Conservation (phyloP, 345 rosid species). For the Acer negundo region DNA sequence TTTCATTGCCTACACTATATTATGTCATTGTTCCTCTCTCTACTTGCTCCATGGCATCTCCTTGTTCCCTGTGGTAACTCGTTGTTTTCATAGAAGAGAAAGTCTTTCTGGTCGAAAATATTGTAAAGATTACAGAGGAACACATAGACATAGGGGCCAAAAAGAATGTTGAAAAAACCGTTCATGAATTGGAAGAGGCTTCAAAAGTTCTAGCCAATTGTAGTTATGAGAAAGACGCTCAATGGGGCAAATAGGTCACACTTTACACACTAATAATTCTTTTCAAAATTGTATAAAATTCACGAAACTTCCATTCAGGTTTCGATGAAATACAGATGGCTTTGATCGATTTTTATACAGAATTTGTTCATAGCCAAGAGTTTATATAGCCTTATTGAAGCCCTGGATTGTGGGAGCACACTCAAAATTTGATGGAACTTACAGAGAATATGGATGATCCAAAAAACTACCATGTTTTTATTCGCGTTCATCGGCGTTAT, state of each 20-base stretch:
- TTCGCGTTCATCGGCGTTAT: no score
- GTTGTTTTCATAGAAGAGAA: slow-evolving; percentile 37
- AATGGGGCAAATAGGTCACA: slow-evolving; percentile 53
- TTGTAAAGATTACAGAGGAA: slow-evolving; percentile 7
- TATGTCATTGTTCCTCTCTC: slow-evolving; percentile 28
- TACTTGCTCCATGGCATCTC: slow-evolving; percentile 32
- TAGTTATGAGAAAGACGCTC: slow-evolving; percentile 32
- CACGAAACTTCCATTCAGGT: no score
- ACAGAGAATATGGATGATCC: no score
- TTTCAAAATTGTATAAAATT: no score
- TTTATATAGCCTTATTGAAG: no score
- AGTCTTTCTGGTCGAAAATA: slow-evolving; percentile 36
- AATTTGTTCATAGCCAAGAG: no score
- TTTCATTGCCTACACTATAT: slow-evolving; percentile 28
- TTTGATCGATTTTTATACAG: no score
- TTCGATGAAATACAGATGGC: no score
- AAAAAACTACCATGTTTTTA: no score
- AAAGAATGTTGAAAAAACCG: slow-evolving; percentile 17
- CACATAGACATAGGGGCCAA: background rate
- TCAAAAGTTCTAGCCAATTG: slow-evolving; percentile 38
- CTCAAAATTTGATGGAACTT: no score
- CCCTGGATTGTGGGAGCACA: no score
- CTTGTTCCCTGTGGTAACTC: slow-evolving; percentile 46
- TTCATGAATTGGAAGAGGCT: slow-evolving; percentile 32
- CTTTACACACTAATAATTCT: no score